phyloP scores from a whole-genome alignment of 345 rosid genomes.

The Rhodamnia argentea region DNA sequence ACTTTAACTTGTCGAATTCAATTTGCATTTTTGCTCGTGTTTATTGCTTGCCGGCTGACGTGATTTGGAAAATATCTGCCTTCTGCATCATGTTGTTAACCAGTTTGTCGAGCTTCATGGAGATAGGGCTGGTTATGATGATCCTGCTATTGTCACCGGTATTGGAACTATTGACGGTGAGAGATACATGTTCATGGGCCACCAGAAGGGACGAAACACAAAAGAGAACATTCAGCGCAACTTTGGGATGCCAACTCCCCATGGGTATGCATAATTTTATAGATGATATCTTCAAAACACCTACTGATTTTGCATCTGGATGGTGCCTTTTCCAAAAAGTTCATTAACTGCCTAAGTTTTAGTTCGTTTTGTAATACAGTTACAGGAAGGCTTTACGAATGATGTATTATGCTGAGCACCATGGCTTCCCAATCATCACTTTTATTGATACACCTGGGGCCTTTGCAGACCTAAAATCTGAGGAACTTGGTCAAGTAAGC shows the following conservation, averaged over 20 bases:
- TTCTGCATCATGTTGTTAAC: conserved; percentile 4
- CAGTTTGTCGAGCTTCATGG: conserved; percentile 99
- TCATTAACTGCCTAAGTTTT: background rate
- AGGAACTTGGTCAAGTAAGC: conserved; percentile 31
- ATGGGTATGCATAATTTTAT: conserved; percentile 39
- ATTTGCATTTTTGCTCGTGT: background rate
- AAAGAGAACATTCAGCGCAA: conserved; percentile 91
- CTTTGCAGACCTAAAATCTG: conserved; percentile 35
- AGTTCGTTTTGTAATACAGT: background rate
- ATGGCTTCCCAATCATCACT: conserved; percentile 23
- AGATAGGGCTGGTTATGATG: conserved; percentile 96
- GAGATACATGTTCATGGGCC: conserved; percentile 92
- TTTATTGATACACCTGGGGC: conserved; percentile 34
- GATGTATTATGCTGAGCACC: conserved; percentile 30
- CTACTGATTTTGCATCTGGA: background rate
- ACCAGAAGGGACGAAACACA: conserved; percentile 98
- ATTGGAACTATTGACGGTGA: conserved; percentile 84
- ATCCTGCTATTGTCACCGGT: conserved; percentile 95
- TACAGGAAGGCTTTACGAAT: conserved; percentile 23
- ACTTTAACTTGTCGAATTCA: background rate
- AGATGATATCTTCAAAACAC: background rate
- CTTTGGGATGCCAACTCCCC: conserved; percentile 99
- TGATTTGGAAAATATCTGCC: background rate
- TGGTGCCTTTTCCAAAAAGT: background rate
- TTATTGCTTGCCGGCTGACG: background rate